A percentile compares a stretch with the other conserved stretches of the same genome.
phyloP scores from a whole-genome alignment of 495 filamentous ascomycete genomes.

The Parachaetomium inaequale region DNA sequence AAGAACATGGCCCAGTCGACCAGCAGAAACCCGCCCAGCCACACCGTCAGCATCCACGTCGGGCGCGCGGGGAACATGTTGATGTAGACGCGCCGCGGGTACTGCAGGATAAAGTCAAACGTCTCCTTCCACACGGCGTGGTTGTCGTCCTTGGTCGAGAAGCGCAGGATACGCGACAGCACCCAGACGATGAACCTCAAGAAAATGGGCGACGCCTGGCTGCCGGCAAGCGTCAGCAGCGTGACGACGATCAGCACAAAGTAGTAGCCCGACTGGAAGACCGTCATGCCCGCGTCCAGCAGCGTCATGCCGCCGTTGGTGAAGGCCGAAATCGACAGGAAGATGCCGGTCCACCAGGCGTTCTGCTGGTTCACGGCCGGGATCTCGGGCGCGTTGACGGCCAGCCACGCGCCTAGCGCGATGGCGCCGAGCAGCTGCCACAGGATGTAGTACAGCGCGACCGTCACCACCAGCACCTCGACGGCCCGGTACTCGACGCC shows the following conservation, averaged over 20 bases:
- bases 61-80: conserved; percentile 77
- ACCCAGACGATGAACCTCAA: conserved; percentile 72
- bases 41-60: conserved; percentile 74
- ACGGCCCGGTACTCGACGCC: conserved; percentile 79
- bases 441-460: conserved; percentile 68
- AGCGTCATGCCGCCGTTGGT: conserved; percentile 86
- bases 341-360: conserved; percentile 65
- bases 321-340: conserved; percentile 73
- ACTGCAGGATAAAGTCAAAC: conserved; percentile 74
- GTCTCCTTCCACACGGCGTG: conserved; percentile 53
- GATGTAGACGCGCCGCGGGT: conserved; percentile 80
- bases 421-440: conserved; percentile 71
- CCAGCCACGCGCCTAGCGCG: conserved; percentile 69
- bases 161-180: conserved; percentile 39
- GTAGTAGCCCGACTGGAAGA: conserved; percentile 55
- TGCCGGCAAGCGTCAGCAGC: conserved; percentile 77
- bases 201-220: conserved; percentile 75
- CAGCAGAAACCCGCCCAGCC: conserved; percentile 69
- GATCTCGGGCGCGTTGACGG: conserved; percentile 53
- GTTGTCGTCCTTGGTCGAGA: conserved; percentile 28
- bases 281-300: conserved; percentile 75
- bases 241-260: conserved; percentile 76
- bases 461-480: conserved; percentile 63
- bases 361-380: conserved; percentile 62
- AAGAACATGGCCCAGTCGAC: conserved; percentile 83